A percentile compares a stretch with the other conserved stretches of the same genome.
phyloP scores from a whole-genome alignment of 2,329 filamentous ascomycete species.

The Pseudogymnoascus sp. region DNA sequence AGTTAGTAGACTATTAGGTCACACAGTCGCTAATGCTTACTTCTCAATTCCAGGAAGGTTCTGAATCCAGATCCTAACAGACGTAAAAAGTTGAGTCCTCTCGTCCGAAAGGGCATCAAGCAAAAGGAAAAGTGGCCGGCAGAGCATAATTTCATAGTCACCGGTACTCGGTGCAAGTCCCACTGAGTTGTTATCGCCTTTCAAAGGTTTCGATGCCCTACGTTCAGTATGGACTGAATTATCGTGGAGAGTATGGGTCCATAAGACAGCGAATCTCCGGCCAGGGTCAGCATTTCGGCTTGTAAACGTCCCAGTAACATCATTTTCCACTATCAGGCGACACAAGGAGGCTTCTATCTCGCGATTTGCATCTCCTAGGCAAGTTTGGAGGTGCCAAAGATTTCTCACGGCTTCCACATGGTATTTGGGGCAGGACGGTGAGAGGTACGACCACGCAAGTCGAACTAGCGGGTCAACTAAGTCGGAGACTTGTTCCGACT shows the following conservation, averaged over 20 bases:
- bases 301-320: conserved; percentile 39
- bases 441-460: conserved; percentile 71
- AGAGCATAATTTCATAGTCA: conserved; percentile 65
- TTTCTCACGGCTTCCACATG: conserved; percentile 87
- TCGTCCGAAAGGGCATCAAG: conserved; percentile 71
- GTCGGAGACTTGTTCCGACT: conserved; percentile 44
- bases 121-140: conserved; percentile 71
- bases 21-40: conserved; percentile 31
- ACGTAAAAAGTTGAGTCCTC: conserved; percentile 64
- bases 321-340: conserved; percentile 54
- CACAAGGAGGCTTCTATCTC: conserved; percentile 75
- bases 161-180: conserved; percentile 46
- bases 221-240: conserved; percentile 38
- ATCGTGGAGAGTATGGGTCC: conserved; percentile 68
- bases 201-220: conserved; percentile 40
- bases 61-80: conserved; percentile 73
- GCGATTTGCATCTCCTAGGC: conserved; percentile 57
- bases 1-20: conserved; percentile 17
- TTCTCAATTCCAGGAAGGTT: conserved; percentile 54
- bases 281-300: conserved; percentile 50
- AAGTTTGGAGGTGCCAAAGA: conserved; percentile 75
- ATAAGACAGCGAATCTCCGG: conserved; percentile 65
- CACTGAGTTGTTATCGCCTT: conserved; percentile 26
- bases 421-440: conserved; percentile 77
- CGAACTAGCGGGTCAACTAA: conserved; percentile 61